Percentiles rank a stretch among this genome's conserved stretches.
phyloP scores from a whole-genome alignment of 2,329 filamentous ascomycete species.

The Beauveria asiatica region DNA sequence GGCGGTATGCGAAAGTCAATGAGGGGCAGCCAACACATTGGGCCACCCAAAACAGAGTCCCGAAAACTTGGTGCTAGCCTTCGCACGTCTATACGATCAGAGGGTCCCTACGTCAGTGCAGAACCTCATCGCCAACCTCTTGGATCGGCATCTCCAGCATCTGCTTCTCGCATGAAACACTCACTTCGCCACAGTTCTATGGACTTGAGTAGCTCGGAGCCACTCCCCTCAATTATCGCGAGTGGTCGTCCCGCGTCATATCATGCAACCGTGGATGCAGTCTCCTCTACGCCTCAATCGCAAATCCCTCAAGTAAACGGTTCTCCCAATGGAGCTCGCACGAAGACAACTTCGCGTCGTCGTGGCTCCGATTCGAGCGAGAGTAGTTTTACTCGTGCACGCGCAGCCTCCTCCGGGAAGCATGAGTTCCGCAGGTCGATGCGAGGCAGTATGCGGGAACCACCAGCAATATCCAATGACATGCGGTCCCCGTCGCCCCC shows the following conservation, averaged over 20 bases:
- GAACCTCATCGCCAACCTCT: not conserved
- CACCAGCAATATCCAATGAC: slow-evolving; percentile 27
- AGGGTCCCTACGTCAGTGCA: not conserved
- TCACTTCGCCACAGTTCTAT: slow-evolving; percentile 8
- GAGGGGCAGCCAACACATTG: slow-evolving; percentile 7
- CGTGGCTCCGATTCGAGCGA: slow-evolving; percentile 59
- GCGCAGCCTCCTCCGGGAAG: slow-evolving; percentile 36
- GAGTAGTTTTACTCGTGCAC: slow-evolving; percentile 71
- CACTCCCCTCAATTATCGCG: slow-evolving; percentile 9
- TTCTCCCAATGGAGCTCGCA: slow-evolving; percentile 13
- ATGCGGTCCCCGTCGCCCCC: slow-evolving; percentile 63
- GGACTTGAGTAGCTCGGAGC: not conserved
- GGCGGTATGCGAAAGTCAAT: slow-evolving; percentile 16
- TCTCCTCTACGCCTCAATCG: slow-evolving; percentile 15
- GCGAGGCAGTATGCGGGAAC: slow-evolving; percentile 36
- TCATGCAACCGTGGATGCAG: slow-evolving; percentile 16
- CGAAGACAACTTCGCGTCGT: slow-evolving; percentile 36
- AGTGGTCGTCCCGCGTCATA: slow-evolving; percentile 23
- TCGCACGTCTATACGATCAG: slow-evolving; percentile 21
- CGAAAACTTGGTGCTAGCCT: slow-evolving; percentile 18
- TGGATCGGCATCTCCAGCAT: not conserved
- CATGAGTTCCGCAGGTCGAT: slow-evolving; percentile 66
- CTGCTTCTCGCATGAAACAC: not conserved
- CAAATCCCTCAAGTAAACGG: slow-evolving; percentile 20
- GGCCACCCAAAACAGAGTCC: not conserved